Evolutionary conservation across 208 protist genomes (phyloP).

Genomic region (Wallacemonas sp.): DNA sequence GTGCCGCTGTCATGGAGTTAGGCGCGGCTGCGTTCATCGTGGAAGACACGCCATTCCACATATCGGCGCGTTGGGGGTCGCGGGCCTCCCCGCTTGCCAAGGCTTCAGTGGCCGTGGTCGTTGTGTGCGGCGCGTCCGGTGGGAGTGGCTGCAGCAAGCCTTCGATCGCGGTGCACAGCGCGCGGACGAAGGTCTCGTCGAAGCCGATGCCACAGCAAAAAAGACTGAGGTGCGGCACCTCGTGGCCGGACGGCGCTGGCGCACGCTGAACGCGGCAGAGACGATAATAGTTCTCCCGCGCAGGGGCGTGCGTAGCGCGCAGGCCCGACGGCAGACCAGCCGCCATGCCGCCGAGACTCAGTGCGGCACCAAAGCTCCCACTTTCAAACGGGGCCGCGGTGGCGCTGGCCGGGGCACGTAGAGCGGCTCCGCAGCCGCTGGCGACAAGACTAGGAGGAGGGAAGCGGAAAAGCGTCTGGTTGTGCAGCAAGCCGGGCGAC

Average conservation of each 20-base stretch:
- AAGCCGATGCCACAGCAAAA: constrained; percentile 67
- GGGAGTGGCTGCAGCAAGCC: constrained; percentile 28
- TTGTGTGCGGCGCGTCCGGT: neutral
- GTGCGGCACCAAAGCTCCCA: constrained; percentile 9
- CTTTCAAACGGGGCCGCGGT: constrained; percentile 10
- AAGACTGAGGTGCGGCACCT: constrained; percentile 41
- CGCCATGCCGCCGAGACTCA: constrained; percentile 5
- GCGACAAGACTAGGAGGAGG: neutral
- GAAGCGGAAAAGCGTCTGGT: constrained; percentile 52
- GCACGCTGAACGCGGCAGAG: constrained; percentile 23
- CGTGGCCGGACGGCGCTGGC: constrained; percentile 24
- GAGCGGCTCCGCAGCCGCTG: neutral
- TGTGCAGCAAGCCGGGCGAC: constrained; percentile 44
- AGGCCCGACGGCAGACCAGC: neutral
- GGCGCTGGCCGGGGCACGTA: neutral
- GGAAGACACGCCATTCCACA: neutral
- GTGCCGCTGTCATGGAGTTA: neutral
- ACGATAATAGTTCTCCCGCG: constrained; percentile 35
- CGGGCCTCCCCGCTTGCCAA: neutral
- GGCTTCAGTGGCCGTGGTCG: constrained; percentile 1
- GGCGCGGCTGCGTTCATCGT: neutral
- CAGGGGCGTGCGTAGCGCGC: constrained; percentile 1
- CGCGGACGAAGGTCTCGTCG: constrained; percentile 36
- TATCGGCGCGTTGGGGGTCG: neutral
- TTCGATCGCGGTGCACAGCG: constrained; percentile 47